Base-by-base conservation (phyloP, 169 alveolate genomes). In the Cryptosporidium baileyi region DNA sequence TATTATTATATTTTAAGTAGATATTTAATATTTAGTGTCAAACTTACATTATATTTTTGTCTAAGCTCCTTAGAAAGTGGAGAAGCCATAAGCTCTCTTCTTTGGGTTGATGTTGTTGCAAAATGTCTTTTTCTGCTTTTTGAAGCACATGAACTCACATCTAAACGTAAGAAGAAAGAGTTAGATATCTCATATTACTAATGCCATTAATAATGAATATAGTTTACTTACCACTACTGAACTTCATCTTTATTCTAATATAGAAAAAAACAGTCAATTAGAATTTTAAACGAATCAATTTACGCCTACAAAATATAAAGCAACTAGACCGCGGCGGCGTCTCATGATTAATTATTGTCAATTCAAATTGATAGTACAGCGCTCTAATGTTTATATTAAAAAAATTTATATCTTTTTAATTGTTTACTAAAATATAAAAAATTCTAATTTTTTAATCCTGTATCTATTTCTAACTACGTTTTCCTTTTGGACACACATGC, bases 121-220 rank as follows among this genome's bases (percentile, higher is more conserved):
- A 98, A 97, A 92, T 97, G 99, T 82, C 97, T 97, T 95, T 97
- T 96, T 92, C 99, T 97, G 80, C 95, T 90, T 96, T 96, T 97
- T 89, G 99, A 91, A 60, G 98, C 92, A 67, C 97, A 93, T 59
- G 94, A 89, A 47, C 95, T 89, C 60, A 92, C 95, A 51, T 80
- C 96, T 93, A 47, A 15, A 17, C n/a, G 52, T 19, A 1, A 34
- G 1, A 34, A 61, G 24, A 61, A 61, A 32, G 8, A 8, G 3
- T 26, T 1, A 1, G 9, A 11, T 17, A 24, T 24, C 63, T 57
- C 63, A 22, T 4, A 4, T 3, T 3, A 40, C 47, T 19, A 52
- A 74, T 24, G n/a, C n/a, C n/a, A n/a, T n/a, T n/a, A n/a, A n/a
- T n/a, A n/a, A n/a, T n/a, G n/a, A n/a, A n/a, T n/a, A n/a, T n/a